Base-by-base conservation (phyloP, 2,329 filamentous ascomycete species). In the Verticillium isaacii region DNA sequence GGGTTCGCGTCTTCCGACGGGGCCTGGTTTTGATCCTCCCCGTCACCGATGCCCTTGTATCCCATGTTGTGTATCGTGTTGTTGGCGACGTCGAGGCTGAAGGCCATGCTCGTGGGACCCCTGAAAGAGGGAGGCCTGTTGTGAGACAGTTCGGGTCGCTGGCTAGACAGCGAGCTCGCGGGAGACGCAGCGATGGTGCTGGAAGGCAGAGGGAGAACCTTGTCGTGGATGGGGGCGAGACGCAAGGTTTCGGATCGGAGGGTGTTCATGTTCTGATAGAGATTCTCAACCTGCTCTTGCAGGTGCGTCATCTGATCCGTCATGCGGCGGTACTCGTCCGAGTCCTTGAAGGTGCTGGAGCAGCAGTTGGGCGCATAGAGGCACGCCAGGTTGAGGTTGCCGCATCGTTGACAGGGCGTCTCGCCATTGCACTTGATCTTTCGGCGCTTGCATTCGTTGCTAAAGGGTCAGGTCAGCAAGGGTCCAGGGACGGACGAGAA, bases 41-140 rank as follows among this genome's bases (percentile, higher is more conserved):
- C 78, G 57, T 89, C 88, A 1, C 83, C 84, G 2, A 86, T 77
- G 1, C 82, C 85, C 32, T 86, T 88, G 70, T 96, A 95, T 4
- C 93, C 93, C 91, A 97, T 96, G 63, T 89, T 93, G 70, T 93
- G 89, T 41, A 97, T 82, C 58, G 93, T 96, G 59, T 86, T 91
- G 73, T 92, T 93, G 39, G 93, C 93, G 15, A 97, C 89, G 65
- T 94, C 91, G 34, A 97, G 85, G 66, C 90, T 93, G 75, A 93
- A 97, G 2, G 89, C 87, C 56, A 88, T 89, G 75, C 92, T 96
- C 0, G 92, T 97, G 1, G 92, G 92, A 0, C 93, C 93, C 61
- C 91, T 88, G 71, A 95, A 97, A 29, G 85, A 83, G 4, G 87
- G 85, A 62, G 84, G 85, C 66, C 78, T 85, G 71, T 78, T 76